phyloP scores from a whole-genome alignment of 768 basidiomycete genomes.

The Trametes coccinea region DNA sequence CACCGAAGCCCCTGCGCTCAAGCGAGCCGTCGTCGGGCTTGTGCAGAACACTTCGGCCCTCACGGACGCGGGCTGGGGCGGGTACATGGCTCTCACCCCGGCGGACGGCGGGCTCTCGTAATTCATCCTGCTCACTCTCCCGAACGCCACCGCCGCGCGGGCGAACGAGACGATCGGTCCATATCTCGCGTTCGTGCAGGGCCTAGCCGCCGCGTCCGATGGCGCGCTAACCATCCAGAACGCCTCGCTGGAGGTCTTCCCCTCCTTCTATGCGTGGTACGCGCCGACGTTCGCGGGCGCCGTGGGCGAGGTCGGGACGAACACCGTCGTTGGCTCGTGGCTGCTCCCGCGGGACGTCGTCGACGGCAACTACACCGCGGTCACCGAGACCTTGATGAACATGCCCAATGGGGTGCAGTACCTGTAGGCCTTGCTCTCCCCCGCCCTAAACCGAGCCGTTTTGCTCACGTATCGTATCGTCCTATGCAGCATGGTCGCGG shows the following conservation, averaged over 20 bases:
- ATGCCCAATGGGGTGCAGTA: not conserved
- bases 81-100: not conserved
- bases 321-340: conserved; percentile 20
- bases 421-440: not conserved
- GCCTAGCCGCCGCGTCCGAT: conserved; percentile 22
- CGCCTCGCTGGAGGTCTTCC: conserved; percentile 13
- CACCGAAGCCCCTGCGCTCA: not conserved
- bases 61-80: conserved; percentile 5
- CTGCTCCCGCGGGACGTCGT: conserved; percentile 22
- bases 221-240: conserved; percentile 19
- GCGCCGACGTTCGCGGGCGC: not conserved
- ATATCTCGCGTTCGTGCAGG: conserved; percentile 34
- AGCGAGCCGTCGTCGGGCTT: not conserved
- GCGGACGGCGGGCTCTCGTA: not conserved
- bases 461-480: not conserved
- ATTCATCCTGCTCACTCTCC: conserved; percentile 22
- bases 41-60: not conserved
- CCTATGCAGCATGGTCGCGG: conserved; percentile 40
- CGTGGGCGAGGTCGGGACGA: conserved; percentile 10
- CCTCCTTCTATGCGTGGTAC: conserved; percentile 19
- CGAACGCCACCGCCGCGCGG: conserved; percentile 38
- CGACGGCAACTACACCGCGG: conserved; percentile 7
- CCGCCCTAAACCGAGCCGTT: too few species aligned
- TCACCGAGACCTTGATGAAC: conserved; percentile 10
- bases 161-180: conserved; percentile 39